These are phyloP conservation scores for Peronospora farinosa DNA, from an alignment of 352 stramenopile genomes.

Conservation along the genomic window DNA sequence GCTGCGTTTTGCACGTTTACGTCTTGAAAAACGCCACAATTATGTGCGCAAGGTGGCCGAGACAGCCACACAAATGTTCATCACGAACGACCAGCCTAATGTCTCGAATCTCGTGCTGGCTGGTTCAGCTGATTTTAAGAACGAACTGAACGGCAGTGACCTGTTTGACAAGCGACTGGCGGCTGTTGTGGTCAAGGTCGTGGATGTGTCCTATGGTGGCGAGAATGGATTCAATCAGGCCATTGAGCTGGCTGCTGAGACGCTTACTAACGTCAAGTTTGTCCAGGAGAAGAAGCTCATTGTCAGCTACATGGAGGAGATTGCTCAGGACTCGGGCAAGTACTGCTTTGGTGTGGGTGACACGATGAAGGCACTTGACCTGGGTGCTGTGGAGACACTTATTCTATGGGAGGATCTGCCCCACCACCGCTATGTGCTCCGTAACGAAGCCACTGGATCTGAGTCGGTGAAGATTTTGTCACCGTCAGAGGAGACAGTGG, in stretches of 20 bases:
- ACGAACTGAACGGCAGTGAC: slow-evolving; percentile 93
- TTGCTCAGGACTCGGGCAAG: slow-evolving; percentile 97
- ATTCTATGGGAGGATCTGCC: slow-evolving; percentile 99
- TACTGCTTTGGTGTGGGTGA: slow-evolving; percentile 99
- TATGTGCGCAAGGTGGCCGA: slow-evolving; percentile 99
- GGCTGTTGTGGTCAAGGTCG: slow-evolving; percentile 97
- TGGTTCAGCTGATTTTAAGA: slow-evolving; percentile 99
- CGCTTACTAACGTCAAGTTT: slow-evolving; percentile 98
- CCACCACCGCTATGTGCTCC: slow-evolving; percentile 90
- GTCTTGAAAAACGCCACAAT: slow-evolving; percentile 99
- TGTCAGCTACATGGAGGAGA: slow-evolving; percentile 99
- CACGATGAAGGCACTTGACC: slow-evolving; percentile 97
- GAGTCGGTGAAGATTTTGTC: slow-evolving; percentile 82
- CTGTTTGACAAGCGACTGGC: slow-evolving; percentile 95
- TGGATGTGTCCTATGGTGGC: slow-evolving; percentile 99
- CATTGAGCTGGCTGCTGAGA: slow-evolving; percentile 97
- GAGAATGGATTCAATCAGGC: slow-evolving; percentile 99
- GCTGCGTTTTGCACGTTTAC: slow-evolving; percentile 98
- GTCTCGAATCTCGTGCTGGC: slow-evolving; percentile 96
- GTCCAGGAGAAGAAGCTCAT: slow-evolving; percentile 99
- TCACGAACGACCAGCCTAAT: slow-evolving; percentile 97
- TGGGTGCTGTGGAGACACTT: slow-evolving; percentile 98
- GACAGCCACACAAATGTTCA: slow-evolving; percentile 97
- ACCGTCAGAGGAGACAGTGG: slow-evolving; percentile 87
- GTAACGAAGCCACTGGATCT: slow-evolving; percentile 89